Evolutionary conservation across 257 asterid species (phyloP).

Genomic region (Echium plantagineum): DNA sequence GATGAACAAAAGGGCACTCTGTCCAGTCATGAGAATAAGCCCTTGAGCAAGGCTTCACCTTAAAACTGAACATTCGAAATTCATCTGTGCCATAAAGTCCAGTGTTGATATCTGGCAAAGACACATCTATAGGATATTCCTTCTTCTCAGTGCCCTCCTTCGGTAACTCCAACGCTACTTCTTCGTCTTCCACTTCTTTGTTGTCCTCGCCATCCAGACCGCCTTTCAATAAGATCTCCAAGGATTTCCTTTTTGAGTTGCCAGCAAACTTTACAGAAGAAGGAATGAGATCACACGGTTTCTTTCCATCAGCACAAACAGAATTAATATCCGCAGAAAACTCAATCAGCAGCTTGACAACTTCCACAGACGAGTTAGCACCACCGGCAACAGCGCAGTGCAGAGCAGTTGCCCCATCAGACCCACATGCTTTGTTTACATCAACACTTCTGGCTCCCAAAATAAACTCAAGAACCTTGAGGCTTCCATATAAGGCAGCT

Average conservation of each 20-base stretch:
- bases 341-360: conserved; percentile 2
- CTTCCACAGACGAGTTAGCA: conserved; percentile 1
- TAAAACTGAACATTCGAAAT: neutral
- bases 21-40: conserved; percentile 11
- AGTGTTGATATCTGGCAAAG: conserved; percentile 4
- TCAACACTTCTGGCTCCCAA: conserved; percentile 37
- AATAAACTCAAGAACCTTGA: conserved; percentile 41
- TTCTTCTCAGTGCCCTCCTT: neutral
- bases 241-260: neutral
- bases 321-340: conserved; percentile 32
- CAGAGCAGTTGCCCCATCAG: conserved; percentile 74
- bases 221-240: conserved; percentile 2
- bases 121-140: neutral
- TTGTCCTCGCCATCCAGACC: neutral
- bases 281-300: conserved; percentile 51
- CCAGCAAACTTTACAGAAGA: conserved; percentile 13
- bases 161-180: neutral
- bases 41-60: conserved; percentile 9
- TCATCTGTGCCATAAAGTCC: conserved; percentile 5
- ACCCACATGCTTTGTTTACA: conserved; percentile 56
- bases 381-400: conserved; percentile 61
- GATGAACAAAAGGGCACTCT: conserved; percentile 6
- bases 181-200: conserved; percentile 1
- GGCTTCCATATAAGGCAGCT: conserved; percentile 67
- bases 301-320: conserved; percentile 45